Evolutionary conservation across 1,284 basidiomycete genomes (phyloP), one percentile per base, ranked within the genome.

Genomic region (Heterobasidion annosum): DNA sequence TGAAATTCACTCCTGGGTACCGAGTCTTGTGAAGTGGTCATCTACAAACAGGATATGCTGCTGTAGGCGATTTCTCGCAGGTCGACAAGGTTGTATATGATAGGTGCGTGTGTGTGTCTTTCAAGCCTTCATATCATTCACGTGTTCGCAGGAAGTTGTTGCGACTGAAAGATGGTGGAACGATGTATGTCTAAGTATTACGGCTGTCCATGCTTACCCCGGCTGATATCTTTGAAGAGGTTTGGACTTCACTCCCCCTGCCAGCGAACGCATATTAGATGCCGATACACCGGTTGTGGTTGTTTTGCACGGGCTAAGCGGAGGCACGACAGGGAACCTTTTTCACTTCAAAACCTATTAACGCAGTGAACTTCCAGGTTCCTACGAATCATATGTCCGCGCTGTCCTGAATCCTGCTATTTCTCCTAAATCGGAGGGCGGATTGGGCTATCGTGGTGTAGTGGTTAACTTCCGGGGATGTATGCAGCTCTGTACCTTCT

Each of bases 401-500:
- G 84, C 89, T 32, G 76, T 96, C 50, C 70, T 96, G 7, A 77
- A 80, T 48, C 85, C 82, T 56, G 85, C 86, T 8, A 84, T 82
- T 60, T 76, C 81, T 25, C 79, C 88, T 13, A 77, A 82, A 13
- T 74, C 76, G 35, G 71, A 87, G 60, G 91, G 91, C 34, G 93
- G 93, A 2, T 73, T 95, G 48, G 93, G 92, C 6, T 94, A 90
- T 67, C 78, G 94, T 58, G 93, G 82, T 2, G 85, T 92, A 4
- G 93, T 97, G 8, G 81, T 94, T 58, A 91, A 96, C 71, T 96
- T 89, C 73, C 83, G 94, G 61, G 95, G 94, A 63, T 98, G 95
- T 88, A 62, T 62, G 81, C 76, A 52, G 33, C 13, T 19, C 33
- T 2, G 16, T 59, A 44, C 46, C 56, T 9, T 50, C 12, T 34